Evolutionary conservation across 441 rosid species (phyloP).

Genomic region (Populus tomentosa): DNA sequence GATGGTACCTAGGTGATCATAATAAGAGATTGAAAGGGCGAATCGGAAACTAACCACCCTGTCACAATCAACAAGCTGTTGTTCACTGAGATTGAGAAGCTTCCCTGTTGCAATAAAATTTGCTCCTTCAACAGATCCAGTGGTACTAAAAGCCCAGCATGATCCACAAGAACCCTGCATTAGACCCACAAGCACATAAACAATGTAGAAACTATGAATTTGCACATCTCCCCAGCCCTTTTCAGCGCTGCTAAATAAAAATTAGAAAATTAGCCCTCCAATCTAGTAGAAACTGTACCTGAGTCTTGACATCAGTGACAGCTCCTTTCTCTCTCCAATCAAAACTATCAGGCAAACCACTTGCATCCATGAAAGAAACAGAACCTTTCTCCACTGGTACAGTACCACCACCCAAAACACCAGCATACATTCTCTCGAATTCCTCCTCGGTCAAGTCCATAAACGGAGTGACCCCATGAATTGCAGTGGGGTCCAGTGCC

Average conservation of each 20-base stretch:
- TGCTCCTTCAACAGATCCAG: slow-evolving; percentile 84
- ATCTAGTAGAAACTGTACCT: slow-evolving; percentile 29
- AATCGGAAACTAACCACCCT: slow-evolving; percentile 29
- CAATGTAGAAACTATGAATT: not conserved
- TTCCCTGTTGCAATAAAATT: slow-evolving; percentile 63
- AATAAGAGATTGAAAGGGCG: not conserved
- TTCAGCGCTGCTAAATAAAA: not conserved
- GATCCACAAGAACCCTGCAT: slow-evolving; percentile 83
- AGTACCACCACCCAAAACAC: slow-evolving; percentile 26
- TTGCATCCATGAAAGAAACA: slow-evolving; percentile 28
- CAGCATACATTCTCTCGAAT: slow-evolving; percentile 56
- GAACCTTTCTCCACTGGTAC: slow-evolving; percentile 10
- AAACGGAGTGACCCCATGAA: slow-evolving; percentile 74
- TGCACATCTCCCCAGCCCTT: not conserved
- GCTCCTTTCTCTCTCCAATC: slow-evolving; percentile 90
- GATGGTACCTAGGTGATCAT: not conserved
- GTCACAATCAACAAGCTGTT: slow-evolving; percentile 87
- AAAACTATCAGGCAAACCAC: slow-evolving; percentile 60
- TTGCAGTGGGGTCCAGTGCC: slow-evolving; percentile 62
- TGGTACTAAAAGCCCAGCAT: slow-evolving; percentile 93
- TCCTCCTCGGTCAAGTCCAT: slow-evolving; percentile 76
- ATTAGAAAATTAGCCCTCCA: not conserved
- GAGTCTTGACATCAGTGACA: slow-evolving; percentile 76
- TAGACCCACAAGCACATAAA: not conserved
- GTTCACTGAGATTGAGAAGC: slow-evolving; percentile 85